phyloP scores from a whole-genome alignment of 208 protist genomes.

The Leishmania lainsoni region DNA sequence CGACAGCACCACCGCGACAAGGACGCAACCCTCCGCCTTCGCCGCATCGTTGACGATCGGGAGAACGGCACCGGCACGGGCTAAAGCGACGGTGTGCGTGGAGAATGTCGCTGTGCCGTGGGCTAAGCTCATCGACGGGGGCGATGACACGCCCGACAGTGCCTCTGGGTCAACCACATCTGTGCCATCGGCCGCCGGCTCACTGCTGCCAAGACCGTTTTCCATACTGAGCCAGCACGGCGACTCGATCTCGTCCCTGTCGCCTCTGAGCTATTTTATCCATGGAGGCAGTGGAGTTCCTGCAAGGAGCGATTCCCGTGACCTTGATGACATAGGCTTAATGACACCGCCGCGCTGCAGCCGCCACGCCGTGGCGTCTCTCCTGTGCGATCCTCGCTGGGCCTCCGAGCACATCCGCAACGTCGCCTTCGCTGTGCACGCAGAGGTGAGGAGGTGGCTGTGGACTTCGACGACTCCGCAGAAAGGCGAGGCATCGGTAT shows the following conservation, averaged over 20 bases:
- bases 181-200: background rate
- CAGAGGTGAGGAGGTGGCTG: slow-evolving; percentile 9
- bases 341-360: slow-evolving; percentile 12
- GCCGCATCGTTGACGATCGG: slow-evolving; percentile 7
- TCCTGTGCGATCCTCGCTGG: slow-evolving; percentile 25
- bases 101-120: slow-evolving; percentile 8
- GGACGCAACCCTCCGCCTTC: background rate
- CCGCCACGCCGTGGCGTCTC: background rate
- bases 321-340: slow-evolving; percentile 5
- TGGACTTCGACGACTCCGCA: background rate
- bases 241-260: too few species aligned
- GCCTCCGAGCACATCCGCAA: slow-evolving; percentile 15
- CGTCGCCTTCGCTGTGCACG: slow-evolving; percentile 12
- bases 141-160: too few species aligned
- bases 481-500: background rate
- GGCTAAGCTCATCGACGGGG: background rate
- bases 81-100: background rate
- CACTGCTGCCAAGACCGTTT: too few species aligned
- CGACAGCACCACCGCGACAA: background rate
- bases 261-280: background rate
- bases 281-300: background rate
- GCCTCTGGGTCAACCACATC: background rate
- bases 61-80: slow-evolving; percentile 1
- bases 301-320: background rate
- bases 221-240: background rate